Evolutionary conservation across 495 filamentous ascomycete species (phyloP).

Genomic region (Penicillium desertorum): DNA sequence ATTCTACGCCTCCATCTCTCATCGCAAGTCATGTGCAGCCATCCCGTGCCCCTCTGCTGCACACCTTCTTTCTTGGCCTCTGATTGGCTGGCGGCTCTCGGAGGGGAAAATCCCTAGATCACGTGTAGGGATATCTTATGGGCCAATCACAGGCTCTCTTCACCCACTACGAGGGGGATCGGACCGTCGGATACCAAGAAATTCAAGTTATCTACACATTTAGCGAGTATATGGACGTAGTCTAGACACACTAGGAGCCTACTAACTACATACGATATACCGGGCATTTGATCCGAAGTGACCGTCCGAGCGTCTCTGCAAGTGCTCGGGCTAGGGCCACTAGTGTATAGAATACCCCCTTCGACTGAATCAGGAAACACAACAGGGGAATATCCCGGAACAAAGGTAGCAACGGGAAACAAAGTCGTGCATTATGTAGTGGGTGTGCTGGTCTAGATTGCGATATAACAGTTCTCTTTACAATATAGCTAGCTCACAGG

Average conservation of each 20-base stretch:
- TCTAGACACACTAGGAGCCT: neutral
- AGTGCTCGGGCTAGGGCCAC: neutral
- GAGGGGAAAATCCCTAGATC: conserved; percentile 29
- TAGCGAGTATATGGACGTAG: neutral
- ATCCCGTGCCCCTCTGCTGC: conserved; percentile 44
- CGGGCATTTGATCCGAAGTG: neutral
- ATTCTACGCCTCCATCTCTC: conserved; percentile 4
- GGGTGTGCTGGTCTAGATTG: conserved; percentile 1
- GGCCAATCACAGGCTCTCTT: conserved; percentile 6
- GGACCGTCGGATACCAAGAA: conserved; percentile 5
- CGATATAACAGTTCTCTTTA: neutral
- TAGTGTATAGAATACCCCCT: neutral
- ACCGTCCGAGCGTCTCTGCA: conserved; percentile 5
- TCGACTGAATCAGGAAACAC: neutral
- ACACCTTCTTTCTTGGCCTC: neutral
- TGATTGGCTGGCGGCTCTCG: conserved; percentile 37
- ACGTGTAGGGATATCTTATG: conserved; percentile 17
- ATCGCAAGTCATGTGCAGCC: conserved; percentile 41
- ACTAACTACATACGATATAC: neutral
- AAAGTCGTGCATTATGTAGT: neutral
- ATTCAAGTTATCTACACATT: neutral
- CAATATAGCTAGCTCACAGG: neutral
- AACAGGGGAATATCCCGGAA: conserved; percentile 1
- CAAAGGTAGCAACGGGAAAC: conserved; percentile 1
- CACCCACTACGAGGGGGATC: neutral